Evolutionary conservation across 129 eudicot species (phyloP).

Genomic region (Sambucus nigra): DNA sequence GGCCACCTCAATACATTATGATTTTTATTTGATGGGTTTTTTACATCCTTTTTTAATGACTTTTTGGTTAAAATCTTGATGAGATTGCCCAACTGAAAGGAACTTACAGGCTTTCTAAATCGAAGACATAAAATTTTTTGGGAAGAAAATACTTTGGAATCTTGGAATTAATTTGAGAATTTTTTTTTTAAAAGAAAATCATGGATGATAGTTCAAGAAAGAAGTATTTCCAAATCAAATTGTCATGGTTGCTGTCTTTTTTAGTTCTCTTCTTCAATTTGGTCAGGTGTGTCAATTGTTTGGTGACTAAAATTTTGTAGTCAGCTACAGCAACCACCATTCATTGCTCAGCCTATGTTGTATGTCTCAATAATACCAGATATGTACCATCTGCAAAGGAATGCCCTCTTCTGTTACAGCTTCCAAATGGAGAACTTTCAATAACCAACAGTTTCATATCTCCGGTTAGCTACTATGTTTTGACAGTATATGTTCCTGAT

Average conservation of each 20-base stretch:
- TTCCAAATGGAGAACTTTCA: conserved; percentile 78
- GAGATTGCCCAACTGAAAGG: too few relatives aligned
- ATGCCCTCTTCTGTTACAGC: conserved; percentile 87
- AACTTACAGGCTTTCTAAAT: too few relatives aligned
- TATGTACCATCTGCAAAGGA: conserved; percentile 85
- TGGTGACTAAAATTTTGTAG: background rate
- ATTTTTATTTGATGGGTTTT: too few relatives aligned
- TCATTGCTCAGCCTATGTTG: background rate
- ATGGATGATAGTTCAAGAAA: background rate
- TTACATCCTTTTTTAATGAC: too few relatives aligned
- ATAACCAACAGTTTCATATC: conserved; percentile 84
- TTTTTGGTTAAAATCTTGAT: background rate
- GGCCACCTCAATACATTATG: too few relatives aligned
- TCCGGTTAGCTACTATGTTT: conserved; percentile 45
- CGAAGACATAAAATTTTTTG: too few relatives aligned
- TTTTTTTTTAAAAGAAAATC: background rate
- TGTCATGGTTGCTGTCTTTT: background rate
- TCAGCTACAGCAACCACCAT: background rate
- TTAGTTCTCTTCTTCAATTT: background rate
- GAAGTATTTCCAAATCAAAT: too few relatives aligned
- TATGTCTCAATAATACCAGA: conserved; percentile 37
- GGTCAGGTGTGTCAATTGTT: background rate
- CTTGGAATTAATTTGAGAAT: background rate
- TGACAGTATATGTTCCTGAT: conserved; percentile 9
- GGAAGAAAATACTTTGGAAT: background rate